These are phyloP conservation scores for Wickerhamiella shivajii DNA, from an alignment of 805 yeast species.

Conservation along the genomic window DNA sequence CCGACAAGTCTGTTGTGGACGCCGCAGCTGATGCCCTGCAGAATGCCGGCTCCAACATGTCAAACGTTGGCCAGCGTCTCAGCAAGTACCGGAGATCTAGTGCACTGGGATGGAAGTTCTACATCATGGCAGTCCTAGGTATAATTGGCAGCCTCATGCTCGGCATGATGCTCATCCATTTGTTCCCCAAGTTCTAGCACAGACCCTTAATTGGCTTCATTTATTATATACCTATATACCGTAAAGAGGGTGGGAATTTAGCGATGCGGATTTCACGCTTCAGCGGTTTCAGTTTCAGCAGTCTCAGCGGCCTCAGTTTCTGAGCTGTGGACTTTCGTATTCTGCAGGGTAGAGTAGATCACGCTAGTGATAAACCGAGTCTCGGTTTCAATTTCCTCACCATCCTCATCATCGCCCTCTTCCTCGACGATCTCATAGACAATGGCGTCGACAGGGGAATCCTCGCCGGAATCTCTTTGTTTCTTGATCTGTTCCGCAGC, in stretches of 20 bases:
- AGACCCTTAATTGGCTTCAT: neutral
- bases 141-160: conserved; percentile 22
- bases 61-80: conserved; percentile 24
- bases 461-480: neutral
- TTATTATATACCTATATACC: neutral
- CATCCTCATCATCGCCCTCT: neutral
- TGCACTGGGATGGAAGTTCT: conserved; percentile 30
- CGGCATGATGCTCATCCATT: conserved; percentile 25
- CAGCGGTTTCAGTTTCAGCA: neutral
- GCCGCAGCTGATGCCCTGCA: conserved; percentile 25
- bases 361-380: conserved; percentile 1
- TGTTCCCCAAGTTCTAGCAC: conserved; percentile 26
- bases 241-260: neutral
- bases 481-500: conserved; percentile 2
- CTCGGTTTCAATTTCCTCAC: conserved; percentile 1
- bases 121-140: conserved; percentile 25
- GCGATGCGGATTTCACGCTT: neutral
- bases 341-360: too few species aligned
- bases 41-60: conserved; percentile 24
- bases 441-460: conserved; percentile 2
- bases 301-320: too few species aligned
- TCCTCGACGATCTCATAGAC: neutral
- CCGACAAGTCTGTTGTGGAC: conserved; percentile 24
- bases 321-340: too few species aligned
- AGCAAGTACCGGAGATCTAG: conserved; percentile 22